Conservation (phyloP, 306 rosid genomes). For the Purshia tridentata region DNA sequence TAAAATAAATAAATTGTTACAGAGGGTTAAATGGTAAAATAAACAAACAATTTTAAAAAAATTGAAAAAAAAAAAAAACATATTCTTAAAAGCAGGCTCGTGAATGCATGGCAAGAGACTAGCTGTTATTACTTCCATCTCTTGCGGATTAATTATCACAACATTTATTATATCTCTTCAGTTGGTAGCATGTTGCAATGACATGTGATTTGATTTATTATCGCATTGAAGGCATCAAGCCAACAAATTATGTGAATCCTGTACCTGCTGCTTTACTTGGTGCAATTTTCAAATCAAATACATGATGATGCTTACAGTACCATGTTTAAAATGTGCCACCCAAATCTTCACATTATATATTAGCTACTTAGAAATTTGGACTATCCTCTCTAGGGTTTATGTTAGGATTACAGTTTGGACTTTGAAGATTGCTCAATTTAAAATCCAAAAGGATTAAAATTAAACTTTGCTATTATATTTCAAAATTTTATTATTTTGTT, state of each 20-base stretch:
- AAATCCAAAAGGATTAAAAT: neutral
- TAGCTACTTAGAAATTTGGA: neutral
- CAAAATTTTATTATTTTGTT: neutral
- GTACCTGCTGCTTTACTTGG: neutral
- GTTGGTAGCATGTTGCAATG: neutral
- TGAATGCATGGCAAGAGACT: no score
- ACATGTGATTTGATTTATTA: neutral
- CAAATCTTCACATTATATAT: neutral
- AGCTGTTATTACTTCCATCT: no score
- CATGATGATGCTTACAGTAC: neutral
- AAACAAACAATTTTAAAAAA: no score
- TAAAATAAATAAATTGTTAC: no score
- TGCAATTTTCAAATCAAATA: neutral
- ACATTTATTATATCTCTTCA: no score
- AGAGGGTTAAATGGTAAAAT: no score
- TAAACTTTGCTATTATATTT: no score
- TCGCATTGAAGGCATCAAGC: neutral
- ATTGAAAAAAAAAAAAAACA: no score
- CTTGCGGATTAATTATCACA: no score
- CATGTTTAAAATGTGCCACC: neutral
- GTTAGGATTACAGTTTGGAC: neutral
- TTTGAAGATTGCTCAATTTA: neutral
- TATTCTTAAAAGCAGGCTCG: no score
- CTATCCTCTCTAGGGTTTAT: neutral
- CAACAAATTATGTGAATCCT: neutral